Evolutionary conservation across 208 protist species (phyloP).

Genomic region (Blastocrithidia nonstop): DNA sequence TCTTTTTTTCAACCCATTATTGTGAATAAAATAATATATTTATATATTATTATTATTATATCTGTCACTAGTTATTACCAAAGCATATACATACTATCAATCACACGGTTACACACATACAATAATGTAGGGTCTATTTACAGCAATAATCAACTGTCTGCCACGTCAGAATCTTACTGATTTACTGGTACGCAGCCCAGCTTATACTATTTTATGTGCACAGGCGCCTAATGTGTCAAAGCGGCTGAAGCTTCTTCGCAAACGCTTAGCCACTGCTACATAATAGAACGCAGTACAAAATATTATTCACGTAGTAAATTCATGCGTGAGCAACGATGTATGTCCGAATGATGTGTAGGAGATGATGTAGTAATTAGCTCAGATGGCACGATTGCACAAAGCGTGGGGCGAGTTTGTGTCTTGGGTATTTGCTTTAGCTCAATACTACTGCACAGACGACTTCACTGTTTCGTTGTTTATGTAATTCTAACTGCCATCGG

Average conservation of each 20-base stretch:
- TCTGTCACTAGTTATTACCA: not conserved
- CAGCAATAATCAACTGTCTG: too few relatives aligned
- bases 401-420: conserved; percentile 54
- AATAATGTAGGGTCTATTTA: too few relatives aligned
- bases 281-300: conserved; percentile 60
- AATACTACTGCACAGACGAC: conserved; percentile 86
- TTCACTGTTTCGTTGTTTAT: conserved; percentile 75
- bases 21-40: not conserved
- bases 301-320: conserved; percentile 46
- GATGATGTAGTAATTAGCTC: conserved; percentile 49
- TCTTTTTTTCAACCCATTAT: conserved; percentile 3
- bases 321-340: conserved; percentile 36
- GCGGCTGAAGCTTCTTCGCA: conserved; percentile 37
- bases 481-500: conserved; percentile 57
- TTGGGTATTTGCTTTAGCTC: conserved; percentile 71
- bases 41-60: conserved; percentile 4
- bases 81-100: too few relatives aligned
- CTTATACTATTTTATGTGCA: conserved; percentile 74
- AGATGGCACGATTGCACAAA: conserved; percentile 35
- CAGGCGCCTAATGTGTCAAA: conserved; percentile 37
- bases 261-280: conserved; percentile 47
- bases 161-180: too few relatives aligned
- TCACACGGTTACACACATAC: too few relatives aligned
- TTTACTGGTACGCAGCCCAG: too few relatives aligned
- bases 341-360: conserved; percentile 58